phyloP scores from a whole-genome alignment of 1,284 basidiomycete genomes.

The Moesziomyces antarcticus region DNA sequence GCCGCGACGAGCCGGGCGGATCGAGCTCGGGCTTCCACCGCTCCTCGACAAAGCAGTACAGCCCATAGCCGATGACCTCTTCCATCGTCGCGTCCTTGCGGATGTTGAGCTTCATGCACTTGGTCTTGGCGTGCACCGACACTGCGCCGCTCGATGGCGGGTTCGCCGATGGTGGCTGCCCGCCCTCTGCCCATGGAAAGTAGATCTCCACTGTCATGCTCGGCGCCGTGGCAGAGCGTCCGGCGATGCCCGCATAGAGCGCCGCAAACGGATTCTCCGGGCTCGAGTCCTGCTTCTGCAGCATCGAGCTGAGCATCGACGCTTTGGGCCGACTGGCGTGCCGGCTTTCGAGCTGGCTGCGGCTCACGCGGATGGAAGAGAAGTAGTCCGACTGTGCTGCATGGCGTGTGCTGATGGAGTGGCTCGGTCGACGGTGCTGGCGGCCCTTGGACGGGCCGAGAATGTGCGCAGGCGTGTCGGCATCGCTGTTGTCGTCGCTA shows the following conservation, averaged over 20 bases:
- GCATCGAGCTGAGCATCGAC: conserved; percentile 46
- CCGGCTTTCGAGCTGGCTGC: conserved; percentile 30
- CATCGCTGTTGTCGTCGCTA: conserved; percentile 37
- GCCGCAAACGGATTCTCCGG: conserved; percentile 69
- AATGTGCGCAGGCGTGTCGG: conserved; percentile 5
- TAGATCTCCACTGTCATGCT: conserved; percentile 79
- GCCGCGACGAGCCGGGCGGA: conserved; percentile 12
- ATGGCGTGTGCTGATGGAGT: conserved; percentile 6
- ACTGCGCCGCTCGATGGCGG: conserved; percentile 48
- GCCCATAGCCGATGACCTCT: conserved; percentile 91
- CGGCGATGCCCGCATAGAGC: conserved; percentile 69
- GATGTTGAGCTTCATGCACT: conserved; percentile 73
- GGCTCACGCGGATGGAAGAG: conserved; percentile 35
- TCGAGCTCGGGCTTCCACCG: conserved; percentile 81
- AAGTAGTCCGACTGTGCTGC: conserved; percentile 42
- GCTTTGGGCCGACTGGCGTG: conserved; percentile 45
- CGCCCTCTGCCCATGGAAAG: conserved; percentile 80
- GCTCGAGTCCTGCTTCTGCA: conserved; percentile 45
- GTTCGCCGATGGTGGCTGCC: conserved; percentile 21
- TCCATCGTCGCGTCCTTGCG: conserved; percentile 90
- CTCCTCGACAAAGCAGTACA: conserved; percentile 92
- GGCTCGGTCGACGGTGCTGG: conserved; percentile 19
- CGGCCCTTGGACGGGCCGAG: conserved; percentile 17
- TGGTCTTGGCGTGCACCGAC: conserved; percentile 45
- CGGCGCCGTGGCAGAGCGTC: conserved; percentile 65